Conservation (phyloP, 805 yeast species). For the Saturnispora kantuleensis region DNA sequence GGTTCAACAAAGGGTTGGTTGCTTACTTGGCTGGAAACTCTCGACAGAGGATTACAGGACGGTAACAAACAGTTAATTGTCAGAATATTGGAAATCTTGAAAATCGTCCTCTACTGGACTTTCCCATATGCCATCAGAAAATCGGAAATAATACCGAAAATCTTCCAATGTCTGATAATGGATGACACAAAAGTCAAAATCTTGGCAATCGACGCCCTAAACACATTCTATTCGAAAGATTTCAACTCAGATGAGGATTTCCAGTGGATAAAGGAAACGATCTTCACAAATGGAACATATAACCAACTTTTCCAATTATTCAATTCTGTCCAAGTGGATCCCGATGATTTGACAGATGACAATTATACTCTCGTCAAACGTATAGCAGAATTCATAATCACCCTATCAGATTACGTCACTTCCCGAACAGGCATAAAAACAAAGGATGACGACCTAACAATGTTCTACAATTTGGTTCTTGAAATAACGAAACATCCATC, state of each 20-base stretch:
- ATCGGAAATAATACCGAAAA: constrained; percentile 53
- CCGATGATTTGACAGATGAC: constrained; percentile 61
- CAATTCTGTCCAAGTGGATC: constrained; percentile 45
- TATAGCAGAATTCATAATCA: constrained; percentile 87
- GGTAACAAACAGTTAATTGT: constrained; percentile 29
- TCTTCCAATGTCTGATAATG: constrained; percentile 50
- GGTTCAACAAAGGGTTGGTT: constrained; percentile 82
- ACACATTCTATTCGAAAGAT: constrained; percentile 73
- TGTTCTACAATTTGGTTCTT: constrained; percentile 65
- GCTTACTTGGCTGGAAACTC: constrained; percentile 52
- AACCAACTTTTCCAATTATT: constrained; percentile 57
- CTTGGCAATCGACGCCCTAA: constrained; percentile 83
- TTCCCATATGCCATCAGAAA: constrained; percentile 62
- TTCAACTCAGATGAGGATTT: constrained; percentile 63
- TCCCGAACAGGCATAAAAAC: constrained; percentile 21
- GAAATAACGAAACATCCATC: constrained; percentile 78
- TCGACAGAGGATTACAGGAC: constrained; percentile 34
- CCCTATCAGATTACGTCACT: constrained; percentile 66
- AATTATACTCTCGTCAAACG: constrained; percentile 77
- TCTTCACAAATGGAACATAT: constrained; percentile 69
- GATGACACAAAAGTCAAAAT: constrained; percentile 60
- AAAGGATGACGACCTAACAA: constrained; percentile 49
- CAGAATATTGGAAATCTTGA: constrained; percentile 69
- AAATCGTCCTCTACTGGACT: constrained; percentile 88
- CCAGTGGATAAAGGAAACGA: constrained; percentile 65